These are phyloP conservation scores for Botryotinia calthae DNA, from an alignment of 2,329 filamentous ascomycete species.

Conservation along the genomic window DNA sequence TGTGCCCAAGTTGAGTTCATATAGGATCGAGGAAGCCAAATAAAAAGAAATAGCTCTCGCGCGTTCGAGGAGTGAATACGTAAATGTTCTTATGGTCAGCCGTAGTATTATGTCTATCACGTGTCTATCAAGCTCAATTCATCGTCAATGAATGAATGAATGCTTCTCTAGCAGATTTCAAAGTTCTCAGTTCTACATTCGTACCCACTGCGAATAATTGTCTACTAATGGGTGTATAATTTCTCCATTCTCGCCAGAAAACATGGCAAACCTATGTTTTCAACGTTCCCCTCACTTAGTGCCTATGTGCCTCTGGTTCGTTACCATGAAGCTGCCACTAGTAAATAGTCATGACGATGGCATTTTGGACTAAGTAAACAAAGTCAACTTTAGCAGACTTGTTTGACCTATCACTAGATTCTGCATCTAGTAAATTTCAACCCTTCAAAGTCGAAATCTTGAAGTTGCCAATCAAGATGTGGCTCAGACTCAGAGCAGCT, in stretches of 20 bases:
- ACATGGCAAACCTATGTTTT: background rate
- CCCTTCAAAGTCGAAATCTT: background rate
- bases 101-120: background rate
- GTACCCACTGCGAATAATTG: background rate
- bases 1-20: background rate
- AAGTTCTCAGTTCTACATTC: background rate
- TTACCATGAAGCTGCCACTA: background rate
- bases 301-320: background rate
- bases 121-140: background rate
- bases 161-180: background rate
- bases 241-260: too few species aligned
- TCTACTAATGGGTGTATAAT: background rate
- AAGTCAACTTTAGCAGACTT: background rate
- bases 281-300: background rate
- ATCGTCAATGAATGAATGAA: background rate
- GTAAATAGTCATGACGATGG: slow-evolving; percentile 1
- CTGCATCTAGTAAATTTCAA: background rate
- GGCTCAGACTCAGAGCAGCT: background rate
- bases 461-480: background rate
- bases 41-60: background rate
- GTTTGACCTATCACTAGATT: background rate
- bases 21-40: background rate
- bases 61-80: background rate
- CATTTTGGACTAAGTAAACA: background rate
- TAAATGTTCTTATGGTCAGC: background rate